Base-by-base conservation (phyloP, 2,329 filamentous ascomycete genomes). In the Orbilia quercus region DNA sequence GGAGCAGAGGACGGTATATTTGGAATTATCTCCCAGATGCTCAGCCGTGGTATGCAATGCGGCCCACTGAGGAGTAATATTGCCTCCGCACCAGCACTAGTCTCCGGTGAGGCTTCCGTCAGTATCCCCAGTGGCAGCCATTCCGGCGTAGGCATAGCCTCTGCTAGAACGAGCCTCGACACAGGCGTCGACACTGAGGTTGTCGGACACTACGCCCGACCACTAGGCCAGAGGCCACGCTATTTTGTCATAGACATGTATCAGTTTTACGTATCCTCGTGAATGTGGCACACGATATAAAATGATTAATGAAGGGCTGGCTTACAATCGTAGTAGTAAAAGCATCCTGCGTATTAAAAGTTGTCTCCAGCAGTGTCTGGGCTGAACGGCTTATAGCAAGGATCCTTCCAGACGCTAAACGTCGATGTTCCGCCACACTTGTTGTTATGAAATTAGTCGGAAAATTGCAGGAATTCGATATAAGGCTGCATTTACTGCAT, bases 341-440 rank as follows among this genome's bases (percentile, higher is more conserved):
- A 58, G 11, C 62, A 66, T 31, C 51, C 62, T 6, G 44, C 14
- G 11, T 50, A 50, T 28, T 60, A 9, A 22, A 60, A 69, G n/a
- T 44, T 44, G 6, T 31, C 23, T 3, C 20, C 45, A 9, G 25
- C 9, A 18, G 25, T 31, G 12, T 16, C 44, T 6, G 23, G 25
- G 53, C 40, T 18, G 16, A 34, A 55, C 2, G 20, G 12, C 16
- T 51, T 48, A 34, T 44, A 67, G 25, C 54, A 59, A 38, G 64
- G 34, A n/a, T 69, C 64, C 9, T 47, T 44, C n/a, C 22, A 69
- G 38, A 69, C 22, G n/a, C 44, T 67, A 14, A 44, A 67, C 9
- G 63, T 36, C 1, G 22, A 54, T 20, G 16, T 25, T 11, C 54
- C 54, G 25, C 64, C 64, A 14, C 64, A 53, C 7, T 51, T 42